Evolutionary conservation across 345 rosid species (phyloP).

Genomic region (Arabidopsis suecica): DNA sequence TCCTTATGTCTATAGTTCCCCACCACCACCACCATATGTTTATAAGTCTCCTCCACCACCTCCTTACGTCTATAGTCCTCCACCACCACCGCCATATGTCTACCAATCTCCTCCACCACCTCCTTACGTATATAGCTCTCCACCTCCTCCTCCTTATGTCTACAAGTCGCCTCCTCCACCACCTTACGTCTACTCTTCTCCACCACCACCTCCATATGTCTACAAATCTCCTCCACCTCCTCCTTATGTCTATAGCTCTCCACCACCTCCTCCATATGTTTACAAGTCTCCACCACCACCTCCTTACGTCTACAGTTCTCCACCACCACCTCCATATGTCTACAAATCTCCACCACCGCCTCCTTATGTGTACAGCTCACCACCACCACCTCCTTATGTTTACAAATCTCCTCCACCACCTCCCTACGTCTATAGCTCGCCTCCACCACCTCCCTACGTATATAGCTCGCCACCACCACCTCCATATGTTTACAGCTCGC

Average conservation of each 20-base stretch:
- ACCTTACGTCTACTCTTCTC: background rate
- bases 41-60: background rate
- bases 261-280: constrained; percentile 8
- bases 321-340: background rate
- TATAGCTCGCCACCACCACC: constrained; percentile 11
- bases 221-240: constrained; percentile 13
- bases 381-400: constrained; percentile 4
- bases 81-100: background rate
- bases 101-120: constrained; percentile 7
- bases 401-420: constrained; percentile 3
- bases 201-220: constrained; percentile 11
- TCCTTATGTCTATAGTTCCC: background rate
- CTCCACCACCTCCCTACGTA: background rate
- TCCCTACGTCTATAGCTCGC: background rate
- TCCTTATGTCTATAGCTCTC: background rate
- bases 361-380: background rate
- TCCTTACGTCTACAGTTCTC: background rate
- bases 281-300: constrained; percentile 10
- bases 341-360: constrained; percentile 8
- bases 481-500: background rate
- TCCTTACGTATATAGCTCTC: background rate
- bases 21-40: background rate
- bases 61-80: background rate
- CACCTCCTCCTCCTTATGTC: background rate
- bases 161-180: background rate